These are phyloP conservation scores for Xylaria multiplex DNA, from an alignment of 2,329 filamentous ascomycete genomes.

Conservation along the genomic window DNA sequence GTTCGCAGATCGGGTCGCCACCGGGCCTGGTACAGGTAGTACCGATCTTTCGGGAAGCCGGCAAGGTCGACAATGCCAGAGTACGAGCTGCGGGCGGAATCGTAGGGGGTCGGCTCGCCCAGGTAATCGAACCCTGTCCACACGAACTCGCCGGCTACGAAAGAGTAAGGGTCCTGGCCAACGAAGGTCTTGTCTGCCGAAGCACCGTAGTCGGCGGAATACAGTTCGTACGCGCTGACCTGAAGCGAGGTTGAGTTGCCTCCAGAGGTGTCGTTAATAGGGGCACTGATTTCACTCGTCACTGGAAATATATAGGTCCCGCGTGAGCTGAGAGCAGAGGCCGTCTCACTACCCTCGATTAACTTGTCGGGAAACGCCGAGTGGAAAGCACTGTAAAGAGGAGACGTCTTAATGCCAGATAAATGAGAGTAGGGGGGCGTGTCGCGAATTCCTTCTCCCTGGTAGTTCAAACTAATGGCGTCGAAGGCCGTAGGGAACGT, in stretches of 20 bases:
- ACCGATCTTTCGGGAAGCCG: constrained; percentile 66
- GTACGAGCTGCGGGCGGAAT: constrained; percentile 60
- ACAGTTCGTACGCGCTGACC: constrained; percentile 63
- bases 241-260: constrained; percentile 51
- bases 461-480: constrained; percentile 63
- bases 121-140: constrained; percentile 63
- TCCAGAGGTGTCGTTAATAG: constrained; percentile 52
- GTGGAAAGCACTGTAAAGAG: constrained; percentile 51
- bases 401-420: constrained; percentile 17
- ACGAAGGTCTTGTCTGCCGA: constrained; percentile 64
- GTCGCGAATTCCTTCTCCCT: constrained; percentile 58
- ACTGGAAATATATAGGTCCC: constrained; percentile 65
- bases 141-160: constrained; percentile 64
- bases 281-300: constrained; percentile 50
- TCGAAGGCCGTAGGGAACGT: constrained; percentile 56
- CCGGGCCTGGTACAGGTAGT: constrained; percentile 63
- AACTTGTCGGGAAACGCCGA: constrained; percentile 58
- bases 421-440: constrained; percentile 25
- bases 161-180: constrained; percentile 59
- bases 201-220: constrained; percentile 57
- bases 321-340: constrained; percentile 59
- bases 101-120: constrained; percentile 61
- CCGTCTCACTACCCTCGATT: constrained; percentile 54
- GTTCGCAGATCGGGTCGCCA: constrained; percentile 60
- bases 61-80: constrained; percentile 67